These are phyloP conservation scores for Pyracantha coccinea DNA, from an alignment of 331 rosid genomes.

Conservation along the genomic window DNA sequence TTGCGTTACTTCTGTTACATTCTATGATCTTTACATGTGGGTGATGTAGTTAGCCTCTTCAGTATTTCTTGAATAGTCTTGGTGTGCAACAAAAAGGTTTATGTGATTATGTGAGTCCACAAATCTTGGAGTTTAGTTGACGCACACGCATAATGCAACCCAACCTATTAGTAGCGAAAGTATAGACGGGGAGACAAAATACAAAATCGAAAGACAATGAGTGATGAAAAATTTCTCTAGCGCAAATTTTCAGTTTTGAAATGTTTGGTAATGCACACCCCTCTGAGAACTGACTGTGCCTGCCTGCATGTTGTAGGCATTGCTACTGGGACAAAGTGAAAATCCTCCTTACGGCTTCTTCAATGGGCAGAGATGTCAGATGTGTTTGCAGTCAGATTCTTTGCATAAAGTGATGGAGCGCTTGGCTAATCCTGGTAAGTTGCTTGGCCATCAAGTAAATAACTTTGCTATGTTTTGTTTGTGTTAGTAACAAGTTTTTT, in stretches of 20 bases:
- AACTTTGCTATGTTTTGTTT: background rate
- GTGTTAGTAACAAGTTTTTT: background rate
- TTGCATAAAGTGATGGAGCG: constrained; percentile 94
- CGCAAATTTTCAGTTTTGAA: background rate
- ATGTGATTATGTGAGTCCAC: too few species aligned
- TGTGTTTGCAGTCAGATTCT: constrained; percentile 92
- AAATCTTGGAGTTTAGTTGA: background rate
- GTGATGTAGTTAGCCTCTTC: background rate
- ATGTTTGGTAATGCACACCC: background rate
- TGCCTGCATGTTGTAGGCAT: constrained; percentile 40
- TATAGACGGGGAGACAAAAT: background rate
- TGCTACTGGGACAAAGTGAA: constrained; percentile 74
- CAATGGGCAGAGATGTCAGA: constrained; percentile 78
- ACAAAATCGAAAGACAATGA: background rate
- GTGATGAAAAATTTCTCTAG: background rate
- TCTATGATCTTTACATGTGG: background rate
- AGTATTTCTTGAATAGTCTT: too few species aligned
- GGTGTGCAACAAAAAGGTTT: too few species aligned
- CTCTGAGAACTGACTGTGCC: background rate
- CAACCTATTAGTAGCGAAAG: background rate
- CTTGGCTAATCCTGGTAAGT: constrained; percentile 70
- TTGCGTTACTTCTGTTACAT: background rate
- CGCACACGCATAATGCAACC: background rate
- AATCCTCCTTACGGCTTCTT: constrained; percentile 35
- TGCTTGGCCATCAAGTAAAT: background rate